Base-by-base conservation (phyloP, 331 rosid genomes). In the Quercus phellos region DNA sequence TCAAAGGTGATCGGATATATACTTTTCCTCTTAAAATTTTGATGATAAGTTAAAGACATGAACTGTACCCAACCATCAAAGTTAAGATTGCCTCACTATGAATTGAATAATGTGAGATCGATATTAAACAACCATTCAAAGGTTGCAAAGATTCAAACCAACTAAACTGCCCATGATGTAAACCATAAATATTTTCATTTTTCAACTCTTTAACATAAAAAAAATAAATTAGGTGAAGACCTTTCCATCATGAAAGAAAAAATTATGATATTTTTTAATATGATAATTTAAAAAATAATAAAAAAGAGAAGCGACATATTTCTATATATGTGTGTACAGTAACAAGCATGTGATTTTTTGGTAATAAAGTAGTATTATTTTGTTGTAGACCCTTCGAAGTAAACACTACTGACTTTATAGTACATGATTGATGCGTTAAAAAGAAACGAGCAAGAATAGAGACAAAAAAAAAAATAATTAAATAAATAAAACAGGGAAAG, bases 341-440 rank as follows among this genome's bases (percentile, higher is more conserved):
- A 51, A n/a, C 8, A 66, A 24, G 74, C 82, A 76, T n/a, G 82
- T 84, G 84, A 7, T 21, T 4, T 50, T 80, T 26, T 6, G 81
- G 32, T 32, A 24, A 19, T 67, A 42, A 26, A 68, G 17, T 46
- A 17, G 4, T 58, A 53, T 55, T 9, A 21, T 55, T 51, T 51
- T 21, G n/a, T 46, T 29, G 50, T 73, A 67, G 82, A 68, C 77
- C 64, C 64, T 67, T 51, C 58, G 13, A 43, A 55, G 8, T 38
- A 6, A 6, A 3, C 3, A 32, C 2, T 66, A 6, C 64, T 79
- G 75, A 72, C 78, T 79, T 51, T 51, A 38, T 38, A 38, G 26
- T 59, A 18, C 67, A 71, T 66, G 63, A 84, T 70, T 72, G 77
- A 68, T 51, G 73, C 38, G 13, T 74, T 19, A 46, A 46, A 19